phyloP scores from a whole-genome alignment of 768 basidiomycete genomes.

The Auriscalpium microsporum region DNA sequence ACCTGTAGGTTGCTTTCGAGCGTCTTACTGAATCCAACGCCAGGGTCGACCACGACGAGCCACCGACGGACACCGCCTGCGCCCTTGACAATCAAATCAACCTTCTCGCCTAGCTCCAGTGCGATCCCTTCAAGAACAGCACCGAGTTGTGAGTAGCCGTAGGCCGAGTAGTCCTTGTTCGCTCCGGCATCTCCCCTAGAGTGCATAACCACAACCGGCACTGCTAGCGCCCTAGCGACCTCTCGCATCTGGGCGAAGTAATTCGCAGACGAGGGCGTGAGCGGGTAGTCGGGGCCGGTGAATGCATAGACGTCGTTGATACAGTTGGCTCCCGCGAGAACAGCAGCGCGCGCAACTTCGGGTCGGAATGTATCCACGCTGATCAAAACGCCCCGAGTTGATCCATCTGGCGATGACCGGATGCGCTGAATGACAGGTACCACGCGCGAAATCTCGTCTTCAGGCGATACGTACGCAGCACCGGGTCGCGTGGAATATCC shows the following conservation, averaged over 20 bases:
- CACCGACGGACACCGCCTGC: constrained; percentile 72
- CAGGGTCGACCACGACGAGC: constrained; percentile 87
- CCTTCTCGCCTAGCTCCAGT: constrained; percentile 61
- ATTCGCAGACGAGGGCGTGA: constrained; percentile 23
- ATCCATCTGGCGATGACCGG: constrained; percentile 25
- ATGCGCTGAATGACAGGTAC: constrained; percentile 61
- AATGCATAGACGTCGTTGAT: constrained; percentile 91
- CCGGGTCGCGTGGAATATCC: constrained; percentile 90
- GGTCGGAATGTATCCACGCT: constrained; percentile 89
- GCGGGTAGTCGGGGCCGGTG: constrained; percentile 47
- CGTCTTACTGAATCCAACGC: constrained; percentile 90
- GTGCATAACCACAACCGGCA: constrained; percentile 91
- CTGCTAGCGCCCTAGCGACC: constrained; percentile 53
- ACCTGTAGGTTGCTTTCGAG: constrained; percentile 65
- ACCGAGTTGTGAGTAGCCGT: constrained; percentile 38
- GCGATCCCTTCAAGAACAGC: constrained; percentile 57
- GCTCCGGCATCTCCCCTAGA: constrained; percentile 75
- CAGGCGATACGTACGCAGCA: constrained; percentile 51
- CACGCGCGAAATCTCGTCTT: constrained; percentile 69
- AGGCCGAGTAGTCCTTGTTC: constrained; percentile 56
- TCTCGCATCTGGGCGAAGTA: constrained; percentile 53
- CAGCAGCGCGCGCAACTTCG: constrained; percentile 63
- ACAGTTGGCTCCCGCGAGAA: constrained; percentile 80
- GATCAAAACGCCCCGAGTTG: constrained; percentile 37
- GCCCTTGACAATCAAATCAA: constrained; percentile 56